Conservation (phyloP, 176 grass and related monocot species). For the Carex parvula region DNA sequence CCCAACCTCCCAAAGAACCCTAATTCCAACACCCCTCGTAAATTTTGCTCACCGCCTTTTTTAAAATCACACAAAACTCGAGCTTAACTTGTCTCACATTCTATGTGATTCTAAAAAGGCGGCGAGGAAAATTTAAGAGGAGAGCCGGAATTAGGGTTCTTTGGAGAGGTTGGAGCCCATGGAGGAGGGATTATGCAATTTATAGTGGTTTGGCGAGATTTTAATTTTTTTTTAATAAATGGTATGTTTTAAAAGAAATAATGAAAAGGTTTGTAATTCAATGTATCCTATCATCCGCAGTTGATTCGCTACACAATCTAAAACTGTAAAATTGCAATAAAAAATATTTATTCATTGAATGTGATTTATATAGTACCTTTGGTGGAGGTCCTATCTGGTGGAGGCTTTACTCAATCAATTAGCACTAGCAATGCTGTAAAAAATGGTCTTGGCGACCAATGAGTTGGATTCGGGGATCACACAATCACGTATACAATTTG, state of each 20-base stretch:
- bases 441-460: neutral
- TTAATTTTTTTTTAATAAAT: neutral
- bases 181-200: neutral
- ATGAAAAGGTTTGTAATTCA: neutral
- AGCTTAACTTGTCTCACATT: neutral
- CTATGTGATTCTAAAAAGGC: neutral
- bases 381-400: neutral
- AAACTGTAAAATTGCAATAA: neutral
- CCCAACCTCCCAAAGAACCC: constrained; percentile 5
- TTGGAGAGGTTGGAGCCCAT: constrained; percentile 13
- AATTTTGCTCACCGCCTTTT: neutral
- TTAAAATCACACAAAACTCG: neutral
- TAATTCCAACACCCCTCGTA: constrained; percentile 1
- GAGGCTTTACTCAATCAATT: neutral
- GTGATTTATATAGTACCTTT: neutral
- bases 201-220: neutral
- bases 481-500: neutral
- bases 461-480: neutral
- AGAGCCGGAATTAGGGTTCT: neutral
- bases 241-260: neutral
- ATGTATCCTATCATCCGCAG: neutral
- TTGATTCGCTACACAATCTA: neutral
- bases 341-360: neutral
- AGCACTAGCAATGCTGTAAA: neutral
- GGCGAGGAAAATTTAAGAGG: neutral